A percentile compares a stretch with the other conserved stretches of the same genome.
These are phyloP conservation scores for Gaeumannomyces sp. DNA, from an alignment of 2,329 filamentous ascomycete genomes.

Conservation along the genomic window DNA sequence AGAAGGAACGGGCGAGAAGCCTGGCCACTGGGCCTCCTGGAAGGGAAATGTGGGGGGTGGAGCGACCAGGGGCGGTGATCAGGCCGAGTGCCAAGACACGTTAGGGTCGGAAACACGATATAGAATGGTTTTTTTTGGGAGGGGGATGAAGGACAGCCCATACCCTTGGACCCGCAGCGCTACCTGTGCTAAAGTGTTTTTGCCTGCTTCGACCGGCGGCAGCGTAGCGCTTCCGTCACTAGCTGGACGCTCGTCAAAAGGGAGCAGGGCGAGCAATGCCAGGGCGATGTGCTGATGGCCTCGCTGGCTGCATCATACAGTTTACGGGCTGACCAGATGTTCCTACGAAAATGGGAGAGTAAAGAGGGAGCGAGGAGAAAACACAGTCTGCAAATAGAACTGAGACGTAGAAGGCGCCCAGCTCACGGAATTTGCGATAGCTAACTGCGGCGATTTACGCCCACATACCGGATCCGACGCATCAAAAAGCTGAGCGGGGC, in stretches of 20 bases:
- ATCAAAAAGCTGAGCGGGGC: neutral
- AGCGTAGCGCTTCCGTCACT: neutral
- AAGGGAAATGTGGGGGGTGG: conserved; percentile 15
- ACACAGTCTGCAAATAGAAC: no score
- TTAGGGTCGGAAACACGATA: conserved; percentile 29
- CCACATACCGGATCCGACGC: neutral
- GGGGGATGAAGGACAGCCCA: conserved; percentile 29
- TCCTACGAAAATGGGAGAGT: neutral
- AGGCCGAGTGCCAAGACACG: conserved; percentile 28
- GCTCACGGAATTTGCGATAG: neutral
- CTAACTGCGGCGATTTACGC: neutral
- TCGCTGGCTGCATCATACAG: no score
- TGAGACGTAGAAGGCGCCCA: no score
- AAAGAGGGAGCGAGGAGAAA: no score
- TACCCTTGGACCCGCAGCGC: conserved; percentile 24
- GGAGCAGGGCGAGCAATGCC: no score
- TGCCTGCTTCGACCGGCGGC: neutral
- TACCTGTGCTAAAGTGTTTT: neutral
- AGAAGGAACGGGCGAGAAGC: conserved; percentile 12
- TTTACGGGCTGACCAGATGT: neutral
- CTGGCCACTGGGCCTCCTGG: neutral
- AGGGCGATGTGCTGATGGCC: no score
- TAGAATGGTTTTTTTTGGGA: conserved; percentile 27
- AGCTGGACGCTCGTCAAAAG: no score
- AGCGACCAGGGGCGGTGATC: conserved; percentile 22